Percentiles rank a stretch among this genome's conserved stretches.
These are phyloP conservation scores for Xylaria arbuscula DNA, from an alignment of 2,329 filamentous ascomycete genomes.

Conservation along the genomic window DNA sequence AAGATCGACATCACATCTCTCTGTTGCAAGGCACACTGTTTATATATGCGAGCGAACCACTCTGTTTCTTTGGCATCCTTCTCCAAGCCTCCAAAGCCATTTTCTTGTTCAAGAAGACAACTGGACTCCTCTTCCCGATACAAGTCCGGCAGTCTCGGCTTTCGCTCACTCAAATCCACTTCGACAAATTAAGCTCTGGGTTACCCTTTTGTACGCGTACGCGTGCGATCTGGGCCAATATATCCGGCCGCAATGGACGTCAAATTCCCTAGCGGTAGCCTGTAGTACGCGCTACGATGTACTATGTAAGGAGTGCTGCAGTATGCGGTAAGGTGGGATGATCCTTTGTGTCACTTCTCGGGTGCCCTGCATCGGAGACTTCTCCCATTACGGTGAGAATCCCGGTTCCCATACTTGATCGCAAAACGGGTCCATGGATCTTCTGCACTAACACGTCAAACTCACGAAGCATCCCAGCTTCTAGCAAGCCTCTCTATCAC, in stretches of 20 bases:
- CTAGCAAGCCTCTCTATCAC: slow-evolving; percentile 4
- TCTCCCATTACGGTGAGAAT: slow-evolving; percentile 32
- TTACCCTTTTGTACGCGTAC: not conserved
- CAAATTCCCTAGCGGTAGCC: slow-evolving; percentile 24
- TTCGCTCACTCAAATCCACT: slow-evolving; percentile 7
- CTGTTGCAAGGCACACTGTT: slow-evolving; percentile 21
- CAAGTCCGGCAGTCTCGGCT: not conserved
- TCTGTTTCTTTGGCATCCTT: slow-evolving; percentile 8
- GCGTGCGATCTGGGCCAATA: slow-evolving; percentile 24
- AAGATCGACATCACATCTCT: slow-evolving; percentile 36
- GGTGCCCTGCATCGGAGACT: slow-evolving; percentile 39
- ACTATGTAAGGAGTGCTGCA: slow-evolving; percentile 21
- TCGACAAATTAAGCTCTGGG: slow-evolving; percentile 2
- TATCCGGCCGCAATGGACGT: slow-evolving; percentile 24
- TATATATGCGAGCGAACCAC: slow-evolving; percentile 15
- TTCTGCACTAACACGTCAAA: slow-evolving; percentile 34
- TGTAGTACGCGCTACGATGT: slow-evolving; percentile 8
- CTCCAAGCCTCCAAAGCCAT: slow-evolving; percentile 1
- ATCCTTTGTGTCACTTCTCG: slow-evolving; percentile 29
- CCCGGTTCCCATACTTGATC: slow-evolving; percentile 30
- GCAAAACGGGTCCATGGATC: slow-evolving; percentile 31
- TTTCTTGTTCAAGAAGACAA: slow-evolving; percentile 1
- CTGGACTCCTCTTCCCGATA: not conserved
- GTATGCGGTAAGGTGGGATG: slow-evolving; percentile 31
- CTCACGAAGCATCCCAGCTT: slow-evolving; percentile 30